Percentiles rank a stretch among this genome's conserved stretches.
These are phyloP conservation scores for Iberis pinnata DNA, from an alignment of 345 rosid species.

Conservation along the genomic window DNA sequence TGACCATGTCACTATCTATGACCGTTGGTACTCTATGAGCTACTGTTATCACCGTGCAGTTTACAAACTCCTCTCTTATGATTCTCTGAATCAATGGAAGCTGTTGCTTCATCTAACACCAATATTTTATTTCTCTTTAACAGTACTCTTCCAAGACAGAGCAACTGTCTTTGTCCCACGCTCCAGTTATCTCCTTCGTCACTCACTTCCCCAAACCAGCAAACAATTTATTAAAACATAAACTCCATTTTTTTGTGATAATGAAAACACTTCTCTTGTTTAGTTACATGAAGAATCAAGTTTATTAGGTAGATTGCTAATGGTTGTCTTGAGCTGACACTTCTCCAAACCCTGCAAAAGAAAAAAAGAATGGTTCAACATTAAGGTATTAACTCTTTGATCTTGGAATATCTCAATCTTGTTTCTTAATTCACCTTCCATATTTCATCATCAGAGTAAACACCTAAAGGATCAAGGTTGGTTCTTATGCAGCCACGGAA, in stretches of 20 bases:
- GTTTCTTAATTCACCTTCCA: conserved; percentile 53
- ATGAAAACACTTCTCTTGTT: neutral
- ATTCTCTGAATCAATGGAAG: conserved; percentile 67
- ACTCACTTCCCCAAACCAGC: conserved; percentile 37
- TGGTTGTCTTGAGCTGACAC: conserved; percentile 66
- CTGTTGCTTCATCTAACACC: conserved; percentile 67
- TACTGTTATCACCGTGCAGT: conserved; percentile 61
- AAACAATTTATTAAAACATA: neutral
- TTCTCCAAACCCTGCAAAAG: conserved; percentile 51
- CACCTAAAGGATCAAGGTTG: conserved; percentile 78
- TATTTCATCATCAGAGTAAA: conserved; percentile 60
- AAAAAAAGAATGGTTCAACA: neutral
- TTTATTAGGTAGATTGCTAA: conserved; percentile 49
- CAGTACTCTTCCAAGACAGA: conserved; percentile 70
- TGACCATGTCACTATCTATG: conserved; percentile 73
- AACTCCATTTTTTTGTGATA: neutral
- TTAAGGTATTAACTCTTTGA: neutral
- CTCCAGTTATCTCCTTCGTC: conserved; percentile 91
- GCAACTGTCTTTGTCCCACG: conserved; percentile 63
- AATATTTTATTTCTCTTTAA: conserved; percentile 55
- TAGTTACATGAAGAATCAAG: conserved; percentile 49
- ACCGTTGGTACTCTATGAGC: conserved; percentile 77
- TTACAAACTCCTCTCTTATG: conserved; percentile 54
- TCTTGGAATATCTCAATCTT: neutral
- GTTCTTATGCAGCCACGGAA: conserved; percentile 75